Conservation (phyloP, 352 stramenopile species). For the Pythium brassicae region DNA sequence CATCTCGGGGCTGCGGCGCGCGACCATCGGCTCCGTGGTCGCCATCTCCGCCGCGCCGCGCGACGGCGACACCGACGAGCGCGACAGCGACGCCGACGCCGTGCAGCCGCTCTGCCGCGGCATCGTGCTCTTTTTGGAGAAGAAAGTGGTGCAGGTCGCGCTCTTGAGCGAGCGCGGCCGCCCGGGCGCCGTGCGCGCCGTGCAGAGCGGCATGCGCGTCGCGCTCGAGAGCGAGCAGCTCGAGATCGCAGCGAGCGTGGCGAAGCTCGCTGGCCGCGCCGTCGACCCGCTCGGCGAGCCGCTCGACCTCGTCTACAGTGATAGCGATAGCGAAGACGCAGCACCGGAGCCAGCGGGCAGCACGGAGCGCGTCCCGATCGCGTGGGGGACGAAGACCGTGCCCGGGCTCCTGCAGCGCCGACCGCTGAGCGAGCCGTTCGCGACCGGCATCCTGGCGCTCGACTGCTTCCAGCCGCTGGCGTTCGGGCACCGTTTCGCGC, state of each 20-base stretch:
- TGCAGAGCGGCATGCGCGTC: slow-evolving; percentile 61
- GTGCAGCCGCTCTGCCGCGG: slow-evolving; percentile 35
- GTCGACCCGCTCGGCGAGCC: slow-evolving; percentile 48
- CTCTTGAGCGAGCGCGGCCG: slow-evolving; percentile 34
- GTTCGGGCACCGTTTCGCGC: slow-evolving; percentile 58
- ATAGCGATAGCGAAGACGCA: too few relatives aligned
- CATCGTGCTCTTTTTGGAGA: slow-evolving; percentile 55
- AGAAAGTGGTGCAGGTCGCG: slow-evolving; percentile 54
- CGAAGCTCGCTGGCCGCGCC: slow-evolving; percentile 36
- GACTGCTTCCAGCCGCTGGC: slow-evolving; percentile 78
- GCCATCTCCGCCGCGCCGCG: slow-evolving; percentile 24
- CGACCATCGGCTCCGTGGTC: slow-evolving; percentile 69
- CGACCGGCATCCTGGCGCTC: slow-evolving; percentile 63
- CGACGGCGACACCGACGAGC: slow-evolving; percentile 6
- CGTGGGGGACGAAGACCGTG: slow-evolving; percentile 56
- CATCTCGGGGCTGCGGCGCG: slow-evolving; percentile 69
- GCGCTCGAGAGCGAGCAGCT: slow-evolving; percentile 46
- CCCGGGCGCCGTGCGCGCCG: slow-evolving; percentile 15
- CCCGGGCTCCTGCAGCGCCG: slow-evolving; percentile 57
- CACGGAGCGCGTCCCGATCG: slow-evolving; percentile 29
- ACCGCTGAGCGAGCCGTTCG: slow-evolving; percentile 43
- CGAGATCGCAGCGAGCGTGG: slow-evolving; percentile 38
- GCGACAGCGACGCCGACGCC: neutral
- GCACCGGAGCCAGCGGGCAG: too few relatives aligned
- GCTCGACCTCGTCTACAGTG: slow-evolving; percentile 20